Base-by-base conservation (phyloP, 495 filamentous ascomycete species). In the Peziza echinospora region DNA sequence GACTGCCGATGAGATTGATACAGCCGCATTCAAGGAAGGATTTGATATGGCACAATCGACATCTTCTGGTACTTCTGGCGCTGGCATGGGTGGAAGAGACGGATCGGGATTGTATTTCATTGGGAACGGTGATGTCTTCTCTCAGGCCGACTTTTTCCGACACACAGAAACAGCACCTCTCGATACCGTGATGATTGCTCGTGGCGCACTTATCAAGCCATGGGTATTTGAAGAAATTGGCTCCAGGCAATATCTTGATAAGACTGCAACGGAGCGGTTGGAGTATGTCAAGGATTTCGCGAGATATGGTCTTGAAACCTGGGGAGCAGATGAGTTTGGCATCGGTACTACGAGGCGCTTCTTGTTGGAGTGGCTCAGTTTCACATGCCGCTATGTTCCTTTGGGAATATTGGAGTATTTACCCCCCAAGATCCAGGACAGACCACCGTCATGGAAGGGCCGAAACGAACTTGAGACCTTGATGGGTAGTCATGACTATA, bases 161-260 rank as follows among this genome's bases (percentile, higher is more conserved):
- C 82, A 89, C 56, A 67, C 96, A 41, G 68, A 76, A 24, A 71
- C 82, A 45, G 72, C 81, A 22, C 30, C 30, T 11, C 84, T 93
- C 16, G 84, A 93, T 64, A 72, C 71, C 8, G 80, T 91, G 51
- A 96, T 96, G 87, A 71, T 93, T 45, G 87, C 74, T 11, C 77
- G 87, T 46, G 87, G 87, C 40, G 86, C 87, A 5, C 66, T 96
- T 49, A 80, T 94, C 62, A 97, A 96, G 64, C 85, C 91, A 1
- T 97, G 89, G 89, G 63, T 97, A 44, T 97, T 94, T 58, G 89
- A 96, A 59, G 89, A 97, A 61, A 96, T 97, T 49, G 75, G 80
- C 49, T 70, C 72, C 26, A 80, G 82, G 1, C 91, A 96, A 62
- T 93, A 96, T 53, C 70, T 97, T 16, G 89, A 97, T 66, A 97